Base-by-base conservation (phyloP, 176 grass and related monocot species). In the Alopecurus myosuroides region DNA sequence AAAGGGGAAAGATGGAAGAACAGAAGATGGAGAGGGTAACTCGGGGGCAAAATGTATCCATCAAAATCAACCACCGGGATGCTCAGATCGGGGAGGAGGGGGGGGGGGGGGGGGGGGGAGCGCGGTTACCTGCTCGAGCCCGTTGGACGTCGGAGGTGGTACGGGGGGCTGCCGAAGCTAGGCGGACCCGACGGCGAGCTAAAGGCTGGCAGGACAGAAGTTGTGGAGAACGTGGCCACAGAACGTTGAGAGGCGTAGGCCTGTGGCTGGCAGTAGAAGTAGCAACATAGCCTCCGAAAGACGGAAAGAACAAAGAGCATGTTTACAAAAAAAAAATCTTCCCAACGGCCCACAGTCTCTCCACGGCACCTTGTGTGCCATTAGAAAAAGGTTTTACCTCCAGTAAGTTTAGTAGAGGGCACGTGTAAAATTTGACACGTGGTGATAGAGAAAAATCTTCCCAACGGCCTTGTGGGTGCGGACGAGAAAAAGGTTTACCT, bases 171-270 rank as follows among this genome's bases (percentile, higher is more conserved):
- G 60, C 26, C 26, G 60, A 60, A 25, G 56, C 23, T 3, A 28
- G 23, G 56, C 44, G 3, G 44, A 3, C 44, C 44, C 52, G 52
- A 3, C 52, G 52, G 52, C 60, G 13, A 63, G 60, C 60, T 25
- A 28, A 63, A 25, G 22, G 26, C 28, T 31, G 60, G 5, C 28
- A 36, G 37, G 39, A 18, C 11, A 40, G 20, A 2, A 26, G 39
- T 71, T n/a, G 74, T 77, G 74, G 51, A 77, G 74, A 77, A 55
- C 49, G 48, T 52, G 73, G 50, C 50, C 31, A 50, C 49, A 77
- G 74, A 77, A 55, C 10, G 13, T n/a, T 33, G 74, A 20, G 31
- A 15, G 39, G 31, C 74, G 48, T 22, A 77, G 74, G 35, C 46
- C 22, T 77, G 74, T 77, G 74, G 74, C 50, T n/a, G 19, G 74